Evolutionary conservation across 345 rosid species (phyloP).

Genomic region (Anastatica hierochuntica): DNA sequence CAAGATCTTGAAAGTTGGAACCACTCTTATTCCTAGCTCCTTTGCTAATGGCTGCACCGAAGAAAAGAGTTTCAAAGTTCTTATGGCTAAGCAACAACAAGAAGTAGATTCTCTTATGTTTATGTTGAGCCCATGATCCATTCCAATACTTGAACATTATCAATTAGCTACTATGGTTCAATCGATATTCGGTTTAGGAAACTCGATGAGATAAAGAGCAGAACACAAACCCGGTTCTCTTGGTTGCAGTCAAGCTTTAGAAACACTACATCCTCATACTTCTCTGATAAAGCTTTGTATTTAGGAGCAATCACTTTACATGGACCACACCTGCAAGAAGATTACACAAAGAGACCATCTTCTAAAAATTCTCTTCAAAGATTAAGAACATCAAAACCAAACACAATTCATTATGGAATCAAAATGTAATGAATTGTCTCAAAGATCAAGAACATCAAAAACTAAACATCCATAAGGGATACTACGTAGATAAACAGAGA

Average conservation of each 20-base stretch:
- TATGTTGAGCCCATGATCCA: too few relatives aligned
- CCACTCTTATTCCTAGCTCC: conserved; percentile 91
- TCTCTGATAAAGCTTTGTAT: conserved; percentile 61
- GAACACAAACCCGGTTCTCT: conserved; percentile 58
- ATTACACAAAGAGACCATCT: background rate
- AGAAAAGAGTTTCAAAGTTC: background rate
- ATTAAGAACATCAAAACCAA: too few relatives aligned
- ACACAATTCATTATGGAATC: too few relatives aligned
- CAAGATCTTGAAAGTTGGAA: conserved; percentile 89
- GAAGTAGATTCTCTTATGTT: background rate
- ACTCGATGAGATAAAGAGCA: background rate
- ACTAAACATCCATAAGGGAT: background rate
- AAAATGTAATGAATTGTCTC: too few relatives aligned
- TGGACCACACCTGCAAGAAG: conserved; percentile 72
- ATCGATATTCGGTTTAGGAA: too few relatives aligned
- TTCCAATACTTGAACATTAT: too few relatives aligned
- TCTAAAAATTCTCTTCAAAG: background rate
- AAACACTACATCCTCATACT: conserved; percentile 74
- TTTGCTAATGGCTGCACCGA: conserved; percentile 71
- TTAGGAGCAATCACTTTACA: conserved; percentile 93
- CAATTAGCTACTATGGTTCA: too few relatives aligned
- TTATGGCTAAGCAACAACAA: background rate
- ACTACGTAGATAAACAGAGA: too few relatives aligned
- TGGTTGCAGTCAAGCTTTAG: conserved; percentile 93
- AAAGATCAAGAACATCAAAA: background rate